A percentile compares a stretch with the other conserved stretches of the same genome.
phyloP scores from a whole-genome alignment of 2,329 filamentous ascomycete genomes.

The Cladophialophora immunda region DNA sequence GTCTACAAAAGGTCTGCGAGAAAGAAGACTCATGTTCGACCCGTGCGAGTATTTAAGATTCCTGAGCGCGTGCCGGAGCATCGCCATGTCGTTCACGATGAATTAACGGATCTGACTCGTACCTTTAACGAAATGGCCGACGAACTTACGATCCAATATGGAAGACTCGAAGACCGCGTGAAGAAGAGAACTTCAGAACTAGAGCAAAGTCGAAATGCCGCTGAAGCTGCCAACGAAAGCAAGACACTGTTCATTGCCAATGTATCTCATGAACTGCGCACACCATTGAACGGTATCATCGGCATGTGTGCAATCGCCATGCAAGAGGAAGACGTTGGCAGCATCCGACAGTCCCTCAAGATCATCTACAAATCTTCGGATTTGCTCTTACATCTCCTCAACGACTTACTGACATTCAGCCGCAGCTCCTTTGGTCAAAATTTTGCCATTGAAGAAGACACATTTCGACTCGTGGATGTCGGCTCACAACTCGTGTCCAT shows the following conservation, averaged over 20 bases:
- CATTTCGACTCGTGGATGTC: constrained; percentile 82
- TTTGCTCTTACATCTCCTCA: constrained; percentile 81
- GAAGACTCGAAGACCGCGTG: constrained; percentile 82
- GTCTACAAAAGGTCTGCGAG: constrained; percentile 17
- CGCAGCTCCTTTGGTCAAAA: constrained; percentile 93
- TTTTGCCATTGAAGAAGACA: constrained; percentile 79
- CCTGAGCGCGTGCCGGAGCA: constrained; percentile 79
- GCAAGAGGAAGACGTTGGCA: constrained; percentile 80
- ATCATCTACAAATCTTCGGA: constrained; percentile 89
- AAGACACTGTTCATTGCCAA: constrained; percentile 98
- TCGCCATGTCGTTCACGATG: constrained; percentile 79
- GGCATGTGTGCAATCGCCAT: constrained; percentile 94
- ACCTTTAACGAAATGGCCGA: constrained; percentile 95
- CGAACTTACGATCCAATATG: constrained; percentile 85
- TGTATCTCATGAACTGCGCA: constrained; percentile 85
- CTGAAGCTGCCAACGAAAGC: constrained; percentile 90
- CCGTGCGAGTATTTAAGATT: constrained; percentile 71
- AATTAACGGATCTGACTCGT: constrained; percentile 80
- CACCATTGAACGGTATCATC: constrained; percentile 91
- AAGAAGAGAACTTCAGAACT: constrained; percentile 81
- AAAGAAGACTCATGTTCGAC: constrained; percentile 24
- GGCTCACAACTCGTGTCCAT: constrained; percentile 82
- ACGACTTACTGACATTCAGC: constrained; percentile 88
- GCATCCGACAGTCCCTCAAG: constrained; percentile 82
- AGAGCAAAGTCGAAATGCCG: constrained; percentile 86